These are phyloP conservation scores for Coniella lustricola DNA, from an alignment of 2,329 filamentous ascomycete species.

Conservation along the genomic window DNA sequence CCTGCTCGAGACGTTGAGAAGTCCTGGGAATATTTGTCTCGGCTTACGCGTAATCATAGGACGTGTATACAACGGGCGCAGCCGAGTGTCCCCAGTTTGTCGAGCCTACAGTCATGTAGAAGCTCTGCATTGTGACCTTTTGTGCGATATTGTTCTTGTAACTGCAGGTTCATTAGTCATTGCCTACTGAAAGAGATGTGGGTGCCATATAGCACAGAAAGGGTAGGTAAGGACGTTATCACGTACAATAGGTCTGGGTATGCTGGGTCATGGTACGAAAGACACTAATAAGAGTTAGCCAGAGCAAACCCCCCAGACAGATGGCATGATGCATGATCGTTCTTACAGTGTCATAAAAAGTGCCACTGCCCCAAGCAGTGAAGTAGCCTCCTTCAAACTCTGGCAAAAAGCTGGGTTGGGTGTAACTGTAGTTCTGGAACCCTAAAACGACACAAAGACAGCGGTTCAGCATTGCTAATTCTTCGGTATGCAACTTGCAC, in stretches of 20 bases:
- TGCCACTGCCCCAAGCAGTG: conserved; percentile 42
- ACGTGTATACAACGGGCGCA: conserved; percentile 41
- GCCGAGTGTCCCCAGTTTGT: conserved; percentile 49
- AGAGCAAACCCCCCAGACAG: not conserved
- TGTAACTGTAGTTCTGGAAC: conserved; percentile 48
- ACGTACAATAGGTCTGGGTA: conserved; percentile 43
- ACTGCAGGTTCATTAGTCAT: not conserved
- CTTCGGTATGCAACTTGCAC: no score
- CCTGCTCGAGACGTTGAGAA: not conserved
- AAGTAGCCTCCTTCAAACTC: conserved; percentile 50
- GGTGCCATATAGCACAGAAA: not conserved
- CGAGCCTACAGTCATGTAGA: conserved; percentile 49
- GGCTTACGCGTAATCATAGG: conserved; percentile 31
- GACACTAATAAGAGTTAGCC: conserved; percentile 23
- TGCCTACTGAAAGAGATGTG: not conserved
- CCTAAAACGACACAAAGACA: not conserved
- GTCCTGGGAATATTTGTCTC: not conserved
- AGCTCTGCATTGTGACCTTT: conserved; percentile 37
- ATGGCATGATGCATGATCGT: not conserved
- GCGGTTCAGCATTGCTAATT: no score
- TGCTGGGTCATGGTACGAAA: conserved; percentile 35
- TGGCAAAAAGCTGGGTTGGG: conserved; percentile 45
- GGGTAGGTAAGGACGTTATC: not conserved
- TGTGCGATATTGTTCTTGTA: conserved; percentile 51
- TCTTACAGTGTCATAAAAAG: conserved; percentile 39